Evolutionary conservation across 352 stramenopile genomes (phyloP).

Genomic region (Lagenidium sp.): DNA sequence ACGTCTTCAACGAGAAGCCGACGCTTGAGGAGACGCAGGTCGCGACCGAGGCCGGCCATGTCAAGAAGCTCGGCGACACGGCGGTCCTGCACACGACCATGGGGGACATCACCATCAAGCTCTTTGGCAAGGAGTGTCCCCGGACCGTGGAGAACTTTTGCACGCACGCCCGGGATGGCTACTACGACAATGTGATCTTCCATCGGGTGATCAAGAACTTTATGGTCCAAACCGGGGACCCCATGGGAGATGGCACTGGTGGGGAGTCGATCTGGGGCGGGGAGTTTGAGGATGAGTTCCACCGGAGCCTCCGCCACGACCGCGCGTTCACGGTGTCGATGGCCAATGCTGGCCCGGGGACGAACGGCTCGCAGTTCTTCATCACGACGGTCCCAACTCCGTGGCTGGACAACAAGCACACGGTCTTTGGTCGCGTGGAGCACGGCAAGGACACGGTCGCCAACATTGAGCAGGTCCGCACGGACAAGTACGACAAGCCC

Average conservation of each 20-base stretch:
- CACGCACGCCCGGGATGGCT: constrained; percentile 93
- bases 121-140: constrained; percentile 94
- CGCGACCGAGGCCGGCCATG: constrained; percentile 54
- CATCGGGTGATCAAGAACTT: constrained; percentile 99
- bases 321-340: constrained; percentile 98
- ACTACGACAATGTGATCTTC: constrained; percentile 99
- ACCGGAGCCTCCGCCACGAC: constrained; percentile 92
- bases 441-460: constrained; percentile 96
- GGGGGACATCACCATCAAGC: constrained; percentile 96
- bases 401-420: constrained; percentile 97
- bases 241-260: constrained; percentile 95
- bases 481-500: constrained; percentile 78
- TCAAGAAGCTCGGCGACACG: constrained; percentile 59
- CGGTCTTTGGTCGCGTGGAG: constrained; percentile 89
- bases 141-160: constrained; percentile 98
- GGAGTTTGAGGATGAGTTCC: constrained; percentile 99
- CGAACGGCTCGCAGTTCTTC: constrained; percentile 94
- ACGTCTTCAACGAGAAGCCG: constrained; percentile 98
- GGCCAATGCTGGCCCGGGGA: constrained; percentile 90
- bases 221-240: constrained; percentile 96
- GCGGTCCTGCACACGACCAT: constrained; percentile 96
- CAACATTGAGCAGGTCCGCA: constrained; percentile 90
- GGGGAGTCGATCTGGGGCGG: constrained; percentile 98
- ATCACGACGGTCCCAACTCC: constrained; percentile 97
- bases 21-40: constrained; percentile 91